These are phyloP conservation scores for Yamadazyma kitorensis DNA, from an alignment of 805 yeast genomes.

Conservation along the genomic window DNA sequence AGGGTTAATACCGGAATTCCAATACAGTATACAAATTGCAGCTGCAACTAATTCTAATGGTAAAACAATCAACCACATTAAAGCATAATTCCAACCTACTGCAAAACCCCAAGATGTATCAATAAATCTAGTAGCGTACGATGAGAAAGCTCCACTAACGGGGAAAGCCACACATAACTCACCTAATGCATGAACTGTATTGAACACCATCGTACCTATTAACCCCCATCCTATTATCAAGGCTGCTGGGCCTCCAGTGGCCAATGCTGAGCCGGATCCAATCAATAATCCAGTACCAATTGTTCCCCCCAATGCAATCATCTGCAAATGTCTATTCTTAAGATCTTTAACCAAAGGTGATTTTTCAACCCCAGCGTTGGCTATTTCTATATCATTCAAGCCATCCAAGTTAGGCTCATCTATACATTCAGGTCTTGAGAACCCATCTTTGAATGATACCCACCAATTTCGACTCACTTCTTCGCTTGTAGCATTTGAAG, in stretches of 20 bases:
- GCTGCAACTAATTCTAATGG: conserved; percentile 40
- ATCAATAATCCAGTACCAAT: conserved; percentile 61
- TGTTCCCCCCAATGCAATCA: conserved; percentile 71
- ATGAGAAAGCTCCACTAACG: conserved; percentile 39
- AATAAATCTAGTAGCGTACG: conserved; percentile 35
- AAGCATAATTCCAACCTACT: conserved; percentile 37
- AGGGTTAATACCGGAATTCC: conserved; percentile 34
- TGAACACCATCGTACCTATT: conserved; percentile 56
- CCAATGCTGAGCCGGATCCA: conserved; percentile 44
- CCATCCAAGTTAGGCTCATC: conserved; percentile 6
- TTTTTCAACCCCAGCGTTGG: conserved; percentile 33
- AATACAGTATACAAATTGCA: conserved; percentile 33
- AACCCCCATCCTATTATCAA: conserved; percentile 54
- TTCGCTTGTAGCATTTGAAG: not conserved
- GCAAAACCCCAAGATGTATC: conserved; percentile 42
- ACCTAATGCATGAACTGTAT: conserved; percentile 62
- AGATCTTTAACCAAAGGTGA: conserved; percentile 42
- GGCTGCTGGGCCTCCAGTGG: conserved; percentile 43
- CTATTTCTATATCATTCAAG: conserved; percentile 31
- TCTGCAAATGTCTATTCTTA: conserved; percentile 50
- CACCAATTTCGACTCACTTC: conserved; percentile 14
- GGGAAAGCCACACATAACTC: conserved; percentile 55
- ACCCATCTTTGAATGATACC: conserved; percentile 30
- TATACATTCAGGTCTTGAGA: conserved; percentile 18
- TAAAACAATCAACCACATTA: conserved; percentile 37